These are phyloP conservation scores for Nepenthes alata DNA, from an alignment of 179 eudicot species.

Conservation along the genomic window DNA sequence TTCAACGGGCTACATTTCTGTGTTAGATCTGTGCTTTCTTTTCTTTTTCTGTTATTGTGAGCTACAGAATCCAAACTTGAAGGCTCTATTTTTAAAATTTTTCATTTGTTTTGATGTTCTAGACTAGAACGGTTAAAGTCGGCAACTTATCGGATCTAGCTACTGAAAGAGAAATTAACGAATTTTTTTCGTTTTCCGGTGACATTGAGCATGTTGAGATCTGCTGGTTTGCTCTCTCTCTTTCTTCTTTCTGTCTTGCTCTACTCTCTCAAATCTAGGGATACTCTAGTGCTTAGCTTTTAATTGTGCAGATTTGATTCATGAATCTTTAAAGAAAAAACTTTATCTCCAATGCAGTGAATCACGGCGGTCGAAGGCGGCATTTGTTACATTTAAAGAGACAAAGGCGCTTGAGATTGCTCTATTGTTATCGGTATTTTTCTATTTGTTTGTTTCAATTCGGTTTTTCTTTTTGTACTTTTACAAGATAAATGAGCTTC, in stretches of 20 bases:
- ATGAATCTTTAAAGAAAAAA: too few relatives aligned
- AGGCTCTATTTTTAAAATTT: not conserved
- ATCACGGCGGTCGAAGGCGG: constrained; percentile 37
- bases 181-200: constrained; percentile 92
- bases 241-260: not conserved
- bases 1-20: not conserved
- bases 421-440: constrained; percentile 61
- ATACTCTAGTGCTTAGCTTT: constrained; percentile 5
- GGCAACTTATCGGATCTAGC: constrained; percentile 90
- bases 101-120: not conserved
- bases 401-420: constrained; percentile 90
- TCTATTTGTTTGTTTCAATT: not conserved
- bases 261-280: not conserved
- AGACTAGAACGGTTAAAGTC: constrained; percentile 74
- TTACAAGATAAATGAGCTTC: not conserved
- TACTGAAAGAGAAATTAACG: constrained; percentile 70
- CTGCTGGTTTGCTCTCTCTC: constrained; percentile 30
- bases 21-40: not conserved
- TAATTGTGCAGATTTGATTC: not conserved
- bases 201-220: constrained; percentile 73
- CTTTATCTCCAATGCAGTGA: constrained; percentile 37
- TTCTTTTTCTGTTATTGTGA: not conserved
- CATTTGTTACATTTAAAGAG: constrained; percentile 79
- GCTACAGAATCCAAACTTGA: not conserved
- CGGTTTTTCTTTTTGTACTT: too few relatives aligned